These are phyloP conservation scores for Sporisorium sorghi DNA, from an alignment of 1,284 basidiomycete genomes.

Conservation along the genomic window DNA sequence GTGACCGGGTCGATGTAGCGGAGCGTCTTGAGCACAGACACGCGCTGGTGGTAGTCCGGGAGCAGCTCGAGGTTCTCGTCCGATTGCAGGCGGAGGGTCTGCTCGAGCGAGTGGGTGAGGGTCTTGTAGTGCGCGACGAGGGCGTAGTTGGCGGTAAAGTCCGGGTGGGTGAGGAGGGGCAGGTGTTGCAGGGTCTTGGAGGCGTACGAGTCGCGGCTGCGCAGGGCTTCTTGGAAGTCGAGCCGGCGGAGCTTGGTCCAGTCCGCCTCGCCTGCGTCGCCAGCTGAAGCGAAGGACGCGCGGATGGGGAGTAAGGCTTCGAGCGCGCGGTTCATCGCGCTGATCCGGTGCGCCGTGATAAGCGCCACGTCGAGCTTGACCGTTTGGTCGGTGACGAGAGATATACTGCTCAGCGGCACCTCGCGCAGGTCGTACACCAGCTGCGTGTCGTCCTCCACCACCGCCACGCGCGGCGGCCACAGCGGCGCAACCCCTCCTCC, in stretches of 20 bases:
- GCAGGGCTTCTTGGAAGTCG: conserved; percentile 89
- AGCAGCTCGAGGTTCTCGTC: conserved; percentile 97
- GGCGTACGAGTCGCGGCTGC: conserved; percentile 75
- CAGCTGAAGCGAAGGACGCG: not conserved
- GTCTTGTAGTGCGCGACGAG: conserved; percentile 80
- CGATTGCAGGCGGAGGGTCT: conserved; percentile 40
- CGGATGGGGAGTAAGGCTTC: conserved; percentile 32
- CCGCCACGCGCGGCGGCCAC: conserved; percentile 33
- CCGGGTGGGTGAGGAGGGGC: conserved; percentile 56
- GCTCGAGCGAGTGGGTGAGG: conserved; percentile 79
- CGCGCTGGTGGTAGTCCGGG: conserved; percentile 95
- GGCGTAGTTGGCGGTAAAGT: conserved; percentile 81
- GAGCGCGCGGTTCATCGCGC: conserved; percentile 72
- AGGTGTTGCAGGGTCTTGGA: conserved; percentile 46
- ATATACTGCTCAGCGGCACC: conserved; percentile 81
- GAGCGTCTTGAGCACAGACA: conserved; percentile 89
- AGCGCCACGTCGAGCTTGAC: conserved; percentile 74
- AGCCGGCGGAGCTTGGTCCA: conserved; percentile 86
- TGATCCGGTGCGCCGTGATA: conserved; percentile 73
- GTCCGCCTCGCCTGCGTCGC: conserved; percentile 71
- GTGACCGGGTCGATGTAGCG: conserved; percentile 74
- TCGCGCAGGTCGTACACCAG: conserved; percentile 77
- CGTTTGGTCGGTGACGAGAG: conserved; percentile 78
- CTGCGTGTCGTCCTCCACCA: conserved; percentile 5
- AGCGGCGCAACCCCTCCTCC: conserved; percentile 20